Base-by-base conservation (phyloP, 768 basidiomycete species). In the Lentinula aciculospora region DNA sequence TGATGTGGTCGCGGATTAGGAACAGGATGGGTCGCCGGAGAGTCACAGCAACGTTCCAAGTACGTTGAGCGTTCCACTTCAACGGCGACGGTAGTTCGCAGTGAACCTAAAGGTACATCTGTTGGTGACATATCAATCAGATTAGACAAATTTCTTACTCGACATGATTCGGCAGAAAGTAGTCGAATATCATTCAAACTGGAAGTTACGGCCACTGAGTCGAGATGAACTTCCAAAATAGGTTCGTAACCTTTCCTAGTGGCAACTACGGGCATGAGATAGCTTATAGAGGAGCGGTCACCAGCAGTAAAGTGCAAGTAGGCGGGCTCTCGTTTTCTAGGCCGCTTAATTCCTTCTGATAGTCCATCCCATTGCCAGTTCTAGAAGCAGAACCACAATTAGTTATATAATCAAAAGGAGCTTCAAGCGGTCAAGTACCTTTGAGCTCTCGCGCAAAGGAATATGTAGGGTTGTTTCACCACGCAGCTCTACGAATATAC, bases 301-400 rank as follows among this genome's bases (percentile, higher is more conserved):
- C 90, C 91, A 31, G 87, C 83, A 19, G 76, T 77, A 28, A 95
- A 66, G 61, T 86, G 89, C 34, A 98, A 80, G 61, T 83, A 86
- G 32, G 89, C 83, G 34, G 85, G 74, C 68, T 88, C 85, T 53
- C 86, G 79, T 61, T 78, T 78, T 54, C 77, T 78, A 29, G 76
- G 77, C 56, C 80, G 77, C 48, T 75, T 70, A 1, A 79, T 80
- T 17, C 78, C 63, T 19, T 79, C 72, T 5, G 67, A 66, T 31
- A 74, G 64, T 31, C 84, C 85, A 67, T 98, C 96, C 87, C 89
- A 98, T 68, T 87, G 84, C 96, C 96, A 98, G 69, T 98, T 89
- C 88, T 92, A 56, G 36, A 46, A 34, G 46, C 8, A 34, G 19
- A 15, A 29, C 3, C 3, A 28, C 39, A 4, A 44, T 46, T 39